phyloP scores from a whole-genome alignment of 768 basidiomycete genomes.

The Tulasnella sp. region DNA sequence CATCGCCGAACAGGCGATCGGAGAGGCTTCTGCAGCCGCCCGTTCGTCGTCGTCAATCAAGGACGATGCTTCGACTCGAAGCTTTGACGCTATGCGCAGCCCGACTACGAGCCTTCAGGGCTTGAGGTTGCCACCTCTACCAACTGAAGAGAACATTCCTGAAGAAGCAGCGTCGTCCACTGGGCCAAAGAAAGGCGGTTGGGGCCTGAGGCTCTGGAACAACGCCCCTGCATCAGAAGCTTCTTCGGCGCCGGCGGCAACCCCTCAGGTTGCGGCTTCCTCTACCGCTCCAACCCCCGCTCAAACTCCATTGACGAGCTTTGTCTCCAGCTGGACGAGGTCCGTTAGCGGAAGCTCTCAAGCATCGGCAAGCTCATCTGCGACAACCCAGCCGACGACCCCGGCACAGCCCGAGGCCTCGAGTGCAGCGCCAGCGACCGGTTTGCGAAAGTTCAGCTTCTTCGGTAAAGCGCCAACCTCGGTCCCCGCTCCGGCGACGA shows the following conservation, averaged over 20 bases:
- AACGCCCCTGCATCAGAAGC: constrained; percentile 8
- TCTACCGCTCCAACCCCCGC: neutral
- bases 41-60: constrained; percentile 39
- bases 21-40: constrained; percentile 29
- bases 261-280: neutral
- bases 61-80: neutral
- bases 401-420: neutral
- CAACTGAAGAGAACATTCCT: constrained; percentile 29
- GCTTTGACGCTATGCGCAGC: constrained; percentile 4
- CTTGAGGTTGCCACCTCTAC: constrained; percentile 32
- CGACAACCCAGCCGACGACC: neutral
- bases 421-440: neutral
- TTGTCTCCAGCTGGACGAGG: constrained; percentile 26
- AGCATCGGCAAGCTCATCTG: neutral
- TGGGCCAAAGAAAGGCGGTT: constrained; percentile 21
- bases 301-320: constrained; percentile 13
- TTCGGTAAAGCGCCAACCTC: neutral
- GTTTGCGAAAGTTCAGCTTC: constrained; percentile 24
- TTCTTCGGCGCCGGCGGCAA: constrained; percentile 10
- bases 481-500: neutral
- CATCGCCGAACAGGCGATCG: constrained; percentile 33
- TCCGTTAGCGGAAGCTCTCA: constrained; percentile 5
- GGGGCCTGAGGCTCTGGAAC: constrained; percentile 30
- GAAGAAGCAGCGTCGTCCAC: constrained; percentile 18
- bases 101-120: constrained; percentile 18